Percentiles rank a stretch among this genome's conserved stretches.
Evolutionary conservation across 2,329 filamentous ascomycete species (phyloP).

Genomic region (Penicillium sp.): DNA sequence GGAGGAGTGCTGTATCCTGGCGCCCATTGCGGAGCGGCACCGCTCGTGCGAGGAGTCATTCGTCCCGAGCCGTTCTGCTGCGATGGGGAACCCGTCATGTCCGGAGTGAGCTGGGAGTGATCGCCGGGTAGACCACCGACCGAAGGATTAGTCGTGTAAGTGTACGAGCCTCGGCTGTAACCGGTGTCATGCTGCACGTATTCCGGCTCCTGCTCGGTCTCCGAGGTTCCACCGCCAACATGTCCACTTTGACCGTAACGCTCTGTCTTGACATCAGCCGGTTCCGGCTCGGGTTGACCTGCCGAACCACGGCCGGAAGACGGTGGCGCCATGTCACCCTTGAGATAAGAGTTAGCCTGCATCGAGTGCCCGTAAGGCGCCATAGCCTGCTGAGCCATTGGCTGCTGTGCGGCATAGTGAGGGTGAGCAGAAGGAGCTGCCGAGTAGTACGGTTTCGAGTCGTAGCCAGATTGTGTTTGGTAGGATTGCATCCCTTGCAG

Average conservation of each 20-base stretch:
- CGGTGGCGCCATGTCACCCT: slow-evolving; percentile 88
- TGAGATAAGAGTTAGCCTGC: slow-evolving; percentile 68
- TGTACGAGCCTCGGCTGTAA: slow-evolving; percentile 78
- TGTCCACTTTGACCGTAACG: slow-evolving; percentile 65
- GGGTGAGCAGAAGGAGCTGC: slow-evolving; percentile 68
- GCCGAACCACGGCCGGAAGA: slow-evolving; percentile 67
- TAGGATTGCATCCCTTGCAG: slow-evolving; percentile 82
- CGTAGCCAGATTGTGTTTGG: slow-evolving; percentile 72
- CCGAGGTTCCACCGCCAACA: slow-evolving; percentile 60
- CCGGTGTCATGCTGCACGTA: slow-evolving; percentile 81
- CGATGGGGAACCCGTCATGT: slow-evolving; percentile 79
- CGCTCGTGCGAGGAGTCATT: slow-evolving; percentile 81
- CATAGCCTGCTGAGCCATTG: slow-evolving; percentile 67
- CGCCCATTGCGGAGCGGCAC: slow-evolving; percentile 74
- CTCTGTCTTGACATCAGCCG: slow-evolving; percentile 71
- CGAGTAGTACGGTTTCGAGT: slow-evolving; percentile 81
- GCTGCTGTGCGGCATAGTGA: slow-evolving; percentile 69
- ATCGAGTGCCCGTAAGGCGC: slow-evolving; percentile 66
- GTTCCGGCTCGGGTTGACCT: slow-evolving; percentile 64
- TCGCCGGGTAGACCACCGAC: slow-evolving; percentile 72
- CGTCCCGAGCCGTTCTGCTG: slow-evolving; percentile 82
- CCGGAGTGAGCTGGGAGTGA: slow-evolving; percentile 76
- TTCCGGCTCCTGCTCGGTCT: slow-evolving; percentile 70
- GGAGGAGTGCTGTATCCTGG: slow-evolving; percentile 81
- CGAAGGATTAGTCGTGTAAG: slow-evolving; percentile 71